These are phyloP conservation scores for Exutisphaerella laricina DNA, from an alignment of 2,329 filamentous ascomycete species.

Conservation along the genomic window DNA sequence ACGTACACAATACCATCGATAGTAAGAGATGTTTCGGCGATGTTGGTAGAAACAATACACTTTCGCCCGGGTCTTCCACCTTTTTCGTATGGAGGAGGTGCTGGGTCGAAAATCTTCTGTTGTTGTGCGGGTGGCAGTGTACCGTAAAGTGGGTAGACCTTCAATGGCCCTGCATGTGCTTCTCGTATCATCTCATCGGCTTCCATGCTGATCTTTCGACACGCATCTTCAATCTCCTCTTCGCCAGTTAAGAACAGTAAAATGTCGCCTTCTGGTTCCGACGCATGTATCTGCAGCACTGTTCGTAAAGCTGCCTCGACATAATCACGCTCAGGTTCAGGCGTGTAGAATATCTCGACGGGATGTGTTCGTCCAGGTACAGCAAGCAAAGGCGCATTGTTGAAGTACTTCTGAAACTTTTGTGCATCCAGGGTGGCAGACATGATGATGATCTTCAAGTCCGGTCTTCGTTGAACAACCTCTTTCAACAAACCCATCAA, in stretches of 20 bases:
- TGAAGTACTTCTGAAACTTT: conserved; percentile 98
- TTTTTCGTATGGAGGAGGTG: conserved; percentile 64
- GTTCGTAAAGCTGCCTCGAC: conserved; percentile 92
- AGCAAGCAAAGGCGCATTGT: conserved; percentile 84
- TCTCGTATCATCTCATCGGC: conserved; percentile 88
- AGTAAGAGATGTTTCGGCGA: conserved; percentile 93
- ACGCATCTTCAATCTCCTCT: conserved; percentile 96
- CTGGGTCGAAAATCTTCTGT: conserved; percentile 78
- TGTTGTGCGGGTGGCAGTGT: conserved; percentile 88
- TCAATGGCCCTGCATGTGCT: conserved; percentile 82
- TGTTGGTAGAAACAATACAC: conserved; percentile 91
- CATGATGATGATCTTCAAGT: conserved; percentile 98
- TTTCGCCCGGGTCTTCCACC: conserved; percentile 88
- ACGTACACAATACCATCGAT: conserved; percentile 99
- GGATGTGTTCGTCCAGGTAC: conserved; percentile 94
- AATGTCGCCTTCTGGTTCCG: conserved; percentile 87
- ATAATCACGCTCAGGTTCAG: conserved; percentile 92
- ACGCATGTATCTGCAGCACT: conserved; percentile 92
- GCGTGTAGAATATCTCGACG: conserved; percentile 98
- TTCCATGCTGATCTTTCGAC: conserved; percentile 84
- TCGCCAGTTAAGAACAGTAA: conserved; percentile 94
- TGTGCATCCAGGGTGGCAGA: conserved; percentile 95
- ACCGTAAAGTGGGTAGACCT: conserved; percentile 90
- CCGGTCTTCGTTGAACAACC: conserved; percentile 70
- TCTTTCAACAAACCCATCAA: conserved; percentile 95